Evolutionary conservation across 768 basidiomycete species (phyloP), one percentile per base, ranked within the genome.

Genomic region (Tulasnella sp.): DNA sequence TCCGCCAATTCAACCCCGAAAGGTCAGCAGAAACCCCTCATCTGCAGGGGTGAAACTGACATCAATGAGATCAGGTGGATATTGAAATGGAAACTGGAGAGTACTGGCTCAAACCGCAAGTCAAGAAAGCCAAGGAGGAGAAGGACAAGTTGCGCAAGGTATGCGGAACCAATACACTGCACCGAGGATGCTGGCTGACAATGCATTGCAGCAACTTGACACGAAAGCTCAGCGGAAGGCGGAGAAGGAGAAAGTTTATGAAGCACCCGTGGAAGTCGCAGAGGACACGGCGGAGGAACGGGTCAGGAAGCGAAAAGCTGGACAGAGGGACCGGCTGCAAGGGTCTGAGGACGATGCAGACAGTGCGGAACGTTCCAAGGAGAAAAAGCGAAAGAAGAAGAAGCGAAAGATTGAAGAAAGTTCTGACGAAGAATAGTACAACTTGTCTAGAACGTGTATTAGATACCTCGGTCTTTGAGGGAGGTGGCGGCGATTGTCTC

Each of bases 41-140:
- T 65, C 17, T 9, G 7, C 22, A 35, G 59, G 8, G 12, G 7
- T 66, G 26, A 4, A 9, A 36, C 4, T 42, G 11, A 65, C 3
- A 26, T 64, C 1, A n/a, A 32, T 17, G 0, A 17, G 7, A 34
- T 22, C 73, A 94, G 90, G 83, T 98, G 77, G 97, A 99, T 80
- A 79, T 97, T 62, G 91, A 98, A 84, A 84, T 98, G 75, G 96
- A 97, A 78, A 91, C 91, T 1, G 97, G 97, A 81, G 97, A 98
- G 78, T 98, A 98, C 79, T 99, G 98, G 84, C 90, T 99, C 82
- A 97, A 96, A 79, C 82, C 90, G 19, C 84, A 87, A 73, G 92
- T 98, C 79, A 96, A 91, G 82, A 89, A 90, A 75, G 87, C 86
- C 2, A 84, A 87, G 40, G 92, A 94, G 76, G 84, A 86, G 37